Base-by-base conservation (phyloP, 2,329 filamentous ascomycete species). In the Diaporthe sp. region DNA sequence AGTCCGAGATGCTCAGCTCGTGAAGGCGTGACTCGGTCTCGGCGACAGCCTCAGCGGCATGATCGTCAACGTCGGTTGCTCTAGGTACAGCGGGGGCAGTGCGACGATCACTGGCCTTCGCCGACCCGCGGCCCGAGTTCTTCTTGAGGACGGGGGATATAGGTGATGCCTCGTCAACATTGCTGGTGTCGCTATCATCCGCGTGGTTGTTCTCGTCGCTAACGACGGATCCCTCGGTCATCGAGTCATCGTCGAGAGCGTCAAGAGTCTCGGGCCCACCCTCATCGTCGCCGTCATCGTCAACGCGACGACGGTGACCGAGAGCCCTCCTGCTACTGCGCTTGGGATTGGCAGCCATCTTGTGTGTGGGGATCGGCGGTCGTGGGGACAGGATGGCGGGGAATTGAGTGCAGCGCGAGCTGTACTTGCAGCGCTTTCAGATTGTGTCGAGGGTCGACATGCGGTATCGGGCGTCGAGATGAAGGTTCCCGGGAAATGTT, bases 201-300 rank as follows among this genome's bases (percentile, higher is more conserved):
- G 85, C 88, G 71, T 85, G 85, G 77, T 91, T 89, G 78, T 90
- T 86, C 74, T 92, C 91, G 75, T 93, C 91, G 80, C 88, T 92
- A 75, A 85, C 85, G 78, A 90, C 83, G 74, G 92, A 93, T 77
- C 89, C 91, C 75, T 93, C 92, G 77, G 89, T 92, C 78, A 91
- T 82, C 69, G 91, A 93, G 81, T 93, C 91, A 78, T 93, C 91
- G 78, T 92, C 91, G 52, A 89, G 74, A 42, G 78, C 82, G 66
- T 92, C 91, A 74, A 88, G 84, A 71, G 85, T 84, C 75, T 90
- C 89, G 69, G 83, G 86, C 75, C 87, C 88, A 77, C 86, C 89
- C 77, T 94, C 92, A 77, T 94, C 92, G 79, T 94, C 92, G 78
- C 89, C 92, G 81, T 94, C 92, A 80, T 94, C 92, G 83, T 92